phyloP scores from a whole-genome alignment of 495 filamentous ascomycete species.

The Delitschia confertaspora region DNA sequence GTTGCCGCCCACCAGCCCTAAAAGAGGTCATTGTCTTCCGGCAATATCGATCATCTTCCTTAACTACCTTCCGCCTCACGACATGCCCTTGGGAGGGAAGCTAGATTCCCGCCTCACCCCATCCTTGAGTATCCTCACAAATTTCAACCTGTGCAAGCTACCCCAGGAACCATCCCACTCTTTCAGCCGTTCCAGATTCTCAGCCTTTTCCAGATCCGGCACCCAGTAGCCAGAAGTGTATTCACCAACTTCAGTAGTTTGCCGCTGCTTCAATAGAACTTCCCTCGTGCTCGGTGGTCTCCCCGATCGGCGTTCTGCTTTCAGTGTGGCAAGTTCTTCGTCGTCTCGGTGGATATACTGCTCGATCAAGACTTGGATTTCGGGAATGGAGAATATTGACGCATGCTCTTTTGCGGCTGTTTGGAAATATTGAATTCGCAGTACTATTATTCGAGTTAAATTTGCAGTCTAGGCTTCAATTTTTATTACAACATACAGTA shows the following conservation, averaged over 20 bases:
- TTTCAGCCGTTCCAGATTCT: conserved; percentile 45
- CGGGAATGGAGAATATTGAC: conserved; percentile 47
- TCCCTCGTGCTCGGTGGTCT: conserved; percentile 70
- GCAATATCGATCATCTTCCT: too few species aligned
- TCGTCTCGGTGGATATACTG: conserved; percentile 68
- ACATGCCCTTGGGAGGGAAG: conserved; percentile 35
- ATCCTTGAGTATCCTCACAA: conserved; percentile 32
- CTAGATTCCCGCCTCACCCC: conserved; percentile 28
- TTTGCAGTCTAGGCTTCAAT: background rate
- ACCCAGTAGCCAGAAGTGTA: conserved; percentile 74
- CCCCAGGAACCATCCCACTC: conserved; percentile 58
- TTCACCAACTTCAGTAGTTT: conserved; percentile 65
- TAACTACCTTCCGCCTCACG: too few species aligned
- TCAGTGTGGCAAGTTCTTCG: conserved; percentile 62
- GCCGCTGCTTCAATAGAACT: conserved; percentile 63
- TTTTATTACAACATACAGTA: conserved; percentile 44
- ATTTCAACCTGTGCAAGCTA: conserved; percentile 50
- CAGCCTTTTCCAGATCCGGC: conserved; percentile 50
- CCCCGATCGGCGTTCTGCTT: conserved; percentile 69
- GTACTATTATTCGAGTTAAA: conserved; percentile 42
- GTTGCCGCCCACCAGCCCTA: too few species aligned
- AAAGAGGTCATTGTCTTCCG: too few species aligned
- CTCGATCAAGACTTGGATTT: conserved; percentile 53
- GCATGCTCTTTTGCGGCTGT: conserved; percentile 47
- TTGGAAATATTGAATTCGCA: conserved; percentile 64